Base-by-base conservation (phyloP, 2,329 filamentous ascomycete species). In the Conoideocrella luteorostrata region DNA sequence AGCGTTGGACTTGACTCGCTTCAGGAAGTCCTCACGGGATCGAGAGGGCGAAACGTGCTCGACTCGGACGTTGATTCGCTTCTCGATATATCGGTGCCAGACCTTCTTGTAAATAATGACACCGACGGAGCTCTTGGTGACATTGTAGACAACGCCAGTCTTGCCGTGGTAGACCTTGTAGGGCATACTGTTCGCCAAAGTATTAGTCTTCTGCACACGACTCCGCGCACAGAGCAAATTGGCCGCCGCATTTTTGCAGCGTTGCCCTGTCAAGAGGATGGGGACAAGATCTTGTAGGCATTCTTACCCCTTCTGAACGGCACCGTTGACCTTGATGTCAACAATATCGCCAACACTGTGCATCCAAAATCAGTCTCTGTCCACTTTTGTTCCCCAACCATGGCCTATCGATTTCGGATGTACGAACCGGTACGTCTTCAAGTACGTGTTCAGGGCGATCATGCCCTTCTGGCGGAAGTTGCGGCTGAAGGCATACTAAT, bases 111-210 rank as follows among this genome's bases (percentile, higher is more conserved):
- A 91, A 76, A 98, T 87, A 77, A 98, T 96, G 72, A 98, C 86
- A 65, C 93, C 93, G 69, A 98, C 89, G 56, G 93, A 87, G 63
- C 82, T 86, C 84, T 96, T 95, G 75, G 91, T 93, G 64, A 98
- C 93, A 80, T 98, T 98, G 87, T 95, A 95, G 75, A 95, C 77
- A 64, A 95, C 87, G 68, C 89, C 89, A 54, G 90, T 95, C 87
- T 97, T 97, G 67, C 91, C 93, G 82, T 97, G 90, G 85, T 95
- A 96, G 76, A 95, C 86, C 82, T 96, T 96, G 85, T 90, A 89
- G 64, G 91, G 90, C 88, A 95, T 93, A 79, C 88, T 89, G 63
- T 69, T 60, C 49, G 49, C 42, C 47, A 41, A 46, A 51, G 43
- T 52, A 58, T 71, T 55, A 72, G 67, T 53, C 36, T 41, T 46